Evolutionary conservation across 1,139 yeast species (phyloP), one percentile per base, ranked within the genome.

Genomic region (Yamadazyma sp.): DNA sequence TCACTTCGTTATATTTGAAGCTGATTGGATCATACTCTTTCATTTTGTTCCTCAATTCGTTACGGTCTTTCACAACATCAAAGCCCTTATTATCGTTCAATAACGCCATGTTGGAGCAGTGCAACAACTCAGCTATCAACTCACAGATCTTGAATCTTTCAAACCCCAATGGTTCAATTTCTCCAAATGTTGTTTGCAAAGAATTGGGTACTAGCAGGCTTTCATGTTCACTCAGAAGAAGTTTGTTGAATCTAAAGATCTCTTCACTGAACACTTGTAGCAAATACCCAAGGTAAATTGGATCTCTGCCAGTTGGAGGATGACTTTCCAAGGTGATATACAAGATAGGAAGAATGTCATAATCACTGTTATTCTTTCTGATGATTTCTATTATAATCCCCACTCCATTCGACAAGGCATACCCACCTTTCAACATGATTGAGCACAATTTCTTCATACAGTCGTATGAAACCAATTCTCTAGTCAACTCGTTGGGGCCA

Each of bases 61-160:
- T 96, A 40, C 98, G 76, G 53, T 83, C 85, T 33, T 61, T 62
- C 2, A 90, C 96, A 30, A 87, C 81, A 27, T 74, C 80, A 54
- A 79, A 95, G 10, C 97, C 97, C 46, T 79, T 77, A 43, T 81
- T 82, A 48, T 90, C 96, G 57, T 92, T 92, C 48, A 92, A 72
- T 33, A 92, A 68, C 0, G 92, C 94, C 98, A 94, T 94, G 61
- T 92, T 92, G 18, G 97, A 88, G 57, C 99, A 92, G 62, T 92
- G 99, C 42, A 92, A 73, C 37, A 92, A 72, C 59, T 92, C 99
- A 0, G 98, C 98, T 46, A 92, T 80, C 47, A 92, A 72, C 64
- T 94, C 98, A 59, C 97, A 92, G 36, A 92, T 86, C 59, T 90
- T 87, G 64, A 94, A 92, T 50, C 97, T 73, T 64, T 92, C 97